Base-by-base conservation (phyloP, 805 yeast species). In the Candida maris region DNA sequence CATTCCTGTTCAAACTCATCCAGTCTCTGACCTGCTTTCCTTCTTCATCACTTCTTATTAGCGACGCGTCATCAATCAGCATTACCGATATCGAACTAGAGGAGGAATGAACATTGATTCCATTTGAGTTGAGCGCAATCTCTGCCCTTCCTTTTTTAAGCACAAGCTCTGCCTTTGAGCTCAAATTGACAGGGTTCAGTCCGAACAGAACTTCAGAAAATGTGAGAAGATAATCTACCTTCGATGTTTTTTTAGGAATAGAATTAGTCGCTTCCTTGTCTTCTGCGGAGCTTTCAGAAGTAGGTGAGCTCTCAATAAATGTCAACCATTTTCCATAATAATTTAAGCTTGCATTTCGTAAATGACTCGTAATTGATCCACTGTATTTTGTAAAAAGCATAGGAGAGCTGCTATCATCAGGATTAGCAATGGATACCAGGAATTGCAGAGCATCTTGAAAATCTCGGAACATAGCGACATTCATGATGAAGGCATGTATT, bases 271-370 rank as follows among this genome's bases (percentile, higher is more conserved):
- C 22, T 19, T 16, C 15, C 17, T 26, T 64, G 49, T 16, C 13
- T 27, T 21, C 12, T 17, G 6, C 8, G 17, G 30, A 3, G 19
- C 23, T 19, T 12, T 32, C 36, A 19, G 34, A 17, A 16, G 28
- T 13, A 5, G 14, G 12, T 6, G 22, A 15, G 14, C 37, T 32
- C 9, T 65, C 75, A 30, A 79, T 61, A 15, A 72, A 39, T 4
- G 62, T 42, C 13, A 83, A 39, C 83, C 89, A 76, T 17, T 62
- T 57, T 0, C 88, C 76, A 46, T 77, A 72, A 46, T 83, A 84
- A 27, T 79, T 76, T 2, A 81, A 6, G 4, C 62, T 45, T 9
- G 75, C 36, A 39, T 79, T 75, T 23, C 73, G 63, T 16, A 81
- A 42, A 29, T 67, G 62, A 2, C 78, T 46, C 19, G 70, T 73